These are phyloP conservation scores for Fusarium fracticaudum DNA, from an alignment of 2,329 filamentous ascomycete species.

Conservation along the genomic window DNA sequence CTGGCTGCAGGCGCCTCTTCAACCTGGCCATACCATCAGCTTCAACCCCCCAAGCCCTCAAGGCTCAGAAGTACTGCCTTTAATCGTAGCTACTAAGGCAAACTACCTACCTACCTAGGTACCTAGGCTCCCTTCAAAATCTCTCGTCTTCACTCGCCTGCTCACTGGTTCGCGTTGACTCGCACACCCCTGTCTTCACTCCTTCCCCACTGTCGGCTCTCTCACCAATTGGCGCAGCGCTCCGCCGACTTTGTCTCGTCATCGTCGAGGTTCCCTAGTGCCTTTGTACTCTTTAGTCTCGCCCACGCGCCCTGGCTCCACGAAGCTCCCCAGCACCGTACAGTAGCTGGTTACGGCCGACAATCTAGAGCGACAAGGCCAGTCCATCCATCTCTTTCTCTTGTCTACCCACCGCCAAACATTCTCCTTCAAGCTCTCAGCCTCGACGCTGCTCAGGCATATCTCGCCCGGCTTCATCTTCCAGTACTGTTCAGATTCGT, in stretches of 20 bases:
- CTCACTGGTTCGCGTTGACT: constrained; percentile 30
- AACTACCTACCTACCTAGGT: background rate
- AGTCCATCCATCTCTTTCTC: constrained; percentile 37
- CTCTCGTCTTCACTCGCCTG: constrained; percentile 28
- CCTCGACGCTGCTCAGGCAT: constrained; percentile 29
- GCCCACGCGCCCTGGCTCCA: constrained; percentile 39
- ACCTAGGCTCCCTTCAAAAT: constrained; percentile 28
- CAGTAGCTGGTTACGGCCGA: constrained; percentile 31
- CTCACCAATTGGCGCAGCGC: constrained; percentile 41
- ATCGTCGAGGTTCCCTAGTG: constrained; percentile 42
- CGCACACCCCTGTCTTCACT: constrained; percentile 37
- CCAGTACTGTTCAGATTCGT: constrained; percentile 5
- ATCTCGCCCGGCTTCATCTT: constrained; percentile 24
- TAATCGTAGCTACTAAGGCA: background rate
- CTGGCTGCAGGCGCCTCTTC: constrained; percentile 28
- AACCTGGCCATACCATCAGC: constrained; percentile 24
- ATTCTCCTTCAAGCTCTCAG: constrained; percentile 36
- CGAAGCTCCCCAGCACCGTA: constrained; percentile 36
- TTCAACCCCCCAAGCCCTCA: constrained; percentile 25
- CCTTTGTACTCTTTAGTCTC: constrained; percentile 40
- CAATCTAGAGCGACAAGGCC: constrained; percentile 38
- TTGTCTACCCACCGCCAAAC: constrained; percentile 38
- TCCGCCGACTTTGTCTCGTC: constrained; percentile 42
- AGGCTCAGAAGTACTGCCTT: background rate
- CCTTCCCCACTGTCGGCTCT: constrained; percentile 36